Conservation (phyloP, 257 asterid genomes). For the Nicotiana obtusifolia region DNA sequence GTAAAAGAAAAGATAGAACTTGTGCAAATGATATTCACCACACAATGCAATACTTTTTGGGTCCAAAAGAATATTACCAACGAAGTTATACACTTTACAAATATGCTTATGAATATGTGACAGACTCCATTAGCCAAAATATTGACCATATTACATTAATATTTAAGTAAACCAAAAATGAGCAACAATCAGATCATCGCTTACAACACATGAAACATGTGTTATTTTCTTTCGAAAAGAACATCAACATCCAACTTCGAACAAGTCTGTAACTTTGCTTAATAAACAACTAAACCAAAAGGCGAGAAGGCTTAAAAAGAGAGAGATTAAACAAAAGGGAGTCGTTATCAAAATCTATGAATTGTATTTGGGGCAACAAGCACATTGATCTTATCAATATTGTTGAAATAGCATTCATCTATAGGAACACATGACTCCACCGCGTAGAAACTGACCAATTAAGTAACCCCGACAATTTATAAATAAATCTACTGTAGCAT, state of each 20-base stretch:
- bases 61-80: too few relatives aligned
- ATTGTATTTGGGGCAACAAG: background rate
- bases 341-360: background rate
- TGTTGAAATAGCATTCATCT: background rate
- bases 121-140: too few relatives aligned
- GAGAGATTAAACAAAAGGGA: background rate
- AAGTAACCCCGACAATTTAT: background rate
- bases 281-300: background rate
- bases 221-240: background rate
- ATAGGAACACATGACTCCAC: background rate
- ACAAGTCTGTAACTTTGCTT: background rate
- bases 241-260: background rate
- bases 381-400: background rate
- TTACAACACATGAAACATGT: background rate
- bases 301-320: background rate
- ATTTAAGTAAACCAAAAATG: background rate
- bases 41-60: too few relatives aligned
- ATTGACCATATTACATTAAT: too few relatives aligned
- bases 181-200: background rate
- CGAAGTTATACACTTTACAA: too few relatives aligned
- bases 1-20: too few relatives aligned
- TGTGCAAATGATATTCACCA: too few relatives aligned
- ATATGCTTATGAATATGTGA: too few relatives aligned
- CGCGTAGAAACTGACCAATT: background rate
- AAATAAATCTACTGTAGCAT: background rate